Base-by-base conservation (phyloP, 805 yeast species). In the Candida ascalaphidarum region DNA sequence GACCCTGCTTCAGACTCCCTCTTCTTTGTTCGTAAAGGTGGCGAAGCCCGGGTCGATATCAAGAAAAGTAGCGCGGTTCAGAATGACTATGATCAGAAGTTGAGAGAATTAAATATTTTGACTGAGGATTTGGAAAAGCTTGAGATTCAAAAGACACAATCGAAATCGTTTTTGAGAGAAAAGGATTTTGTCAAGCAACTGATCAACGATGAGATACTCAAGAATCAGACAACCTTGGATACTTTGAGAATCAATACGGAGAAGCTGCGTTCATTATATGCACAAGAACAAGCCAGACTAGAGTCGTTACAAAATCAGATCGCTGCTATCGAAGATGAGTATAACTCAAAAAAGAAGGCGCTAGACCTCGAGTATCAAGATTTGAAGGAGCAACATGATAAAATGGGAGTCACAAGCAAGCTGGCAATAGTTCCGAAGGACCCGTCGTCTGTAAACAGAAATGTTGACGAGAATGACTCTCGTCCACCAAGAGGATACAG, bases 1-100 rank as follows among this genome's bases (percentile, higher is more conserved):
- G 43, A 41, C 9, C 34, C 41, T 2, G 31, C 35, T 11, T 26
- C 33, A 1, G 29, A 36, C 9, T 52, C 61, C 7, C 35, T 52
- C 2, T 59, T 60, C 30, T 61, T 59, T 34, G 33, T 37, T 10
- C 45, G 66, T 31, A 44, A 33, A 11, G 23, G 11, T 15, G 6
- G 10, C 22, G 12, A 20, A 5, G 5, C n/a, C 12, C 12, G 5
- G 12, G 7, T 12, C 22, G 11, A 22, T 4, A 14, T 11, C 9
- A 11, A 22, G 15, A 9, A 7, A 5, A 7, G 5, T 11, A 13
- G 15, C 15, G 11, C 9, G 15, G 23, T 12, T 7, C 4, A 27
- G 11, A 31, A 39, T 13, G 49, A 44, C 11, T 28, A 44, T 11
- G 44, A 50, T 9, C 23, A 26, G 1, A 42, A 44, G 21, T 28